These are phyloP conservation scores for Moniliophthora roreri DNA, from an alignment of 1,284 basidiomycete genomes.

Conservation along the genomic window DNA sequence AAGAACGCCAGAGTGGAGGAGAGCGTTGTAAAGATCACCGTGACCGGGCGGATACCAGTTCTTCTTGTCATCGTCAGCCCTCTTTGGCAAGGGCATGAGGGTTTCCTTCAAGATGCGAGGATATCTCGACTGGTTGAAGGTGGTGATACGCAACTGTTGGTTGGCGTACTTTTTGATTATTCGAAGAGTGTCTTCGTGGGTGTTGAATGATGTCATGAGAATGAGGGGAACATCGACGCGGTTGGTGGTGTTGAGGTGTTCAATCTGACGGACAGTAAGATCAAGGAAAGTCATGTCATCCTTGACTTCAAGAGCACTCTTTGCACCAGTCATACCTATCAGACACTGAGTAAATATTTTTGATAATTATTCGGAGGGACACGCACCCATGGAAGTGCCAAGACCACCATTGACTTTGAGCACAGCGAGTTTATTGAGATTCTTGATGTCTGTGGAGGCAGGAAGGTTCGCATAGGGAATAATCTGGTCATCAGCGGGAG, in stretches of 20 bases:
- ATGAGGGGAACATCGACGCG: constrained; percentile 92
- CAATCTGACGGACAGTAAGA: constrained; percentile 95
- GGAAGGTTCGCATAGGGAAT: constrained; percentile 83
- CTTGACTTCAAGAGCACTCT: constrained; percentile 90
- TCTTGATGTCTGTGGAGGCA: constrained; percentile 58
- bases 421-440: constrained; percentile 94
- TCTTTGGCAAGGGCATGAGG: constrained; percentile 86
- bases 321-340: constrained; percentile 88
- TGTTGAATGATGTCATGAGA: constrained; percentile 99
- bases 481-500: constrained; percentile 92
- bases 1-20: constrained; percentile 93
- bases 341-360: constrained; percentile 6
- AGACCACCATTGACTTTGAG: constrained; percentile 99
- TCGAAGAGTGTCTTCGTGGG: constrained; percentile 93
- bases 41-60: constrained; percentile 99
- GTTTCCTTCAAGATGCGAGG: constrained; percentile 97
- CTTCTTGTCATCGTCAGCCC: constrained; percentile 90
- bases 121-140: constrained; percentile 98
- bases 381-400: constrained; percentile 91
- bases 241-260: constrained; percentile 77
- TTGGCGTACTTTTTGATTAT: constrained; percentile 99
- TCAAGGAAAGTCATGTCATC: constrained; percentile 99
- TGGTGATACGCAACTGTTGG: constrained; percentile 94
- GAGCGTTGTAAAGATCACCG: constrained; percentile 94
- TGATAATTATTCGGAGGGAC: constrained; percentile 1